Percentiles rank a stretch among this genome's conserved stretches.
Evolutionary conservation across 805 yeast species (phyloP).

Genomic region (Barnettozyma sucrosica): DNA sequence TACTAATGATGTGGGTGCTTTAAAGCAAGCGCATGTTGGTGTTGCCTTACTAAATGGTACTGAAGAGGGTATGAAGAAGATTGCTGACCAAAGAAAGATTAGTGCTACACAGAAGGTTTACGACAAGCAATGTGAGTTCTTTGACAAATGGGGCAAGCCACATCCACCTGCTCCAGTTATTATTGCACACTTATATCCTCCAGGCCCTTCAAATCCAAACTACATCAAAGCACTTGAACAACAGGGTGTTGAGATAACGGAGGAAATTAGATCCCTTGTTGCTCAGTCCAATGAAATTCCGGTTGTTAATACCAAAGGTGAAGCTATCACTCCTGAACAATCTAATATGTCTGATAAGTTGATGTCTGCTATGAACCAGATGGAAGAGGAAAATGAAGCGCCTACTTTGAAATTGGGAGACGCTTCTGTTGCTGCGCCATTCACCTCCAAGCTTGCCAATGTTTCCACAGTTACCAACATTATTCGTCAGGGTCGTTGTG

Average conservation of each 20-base stretch:
- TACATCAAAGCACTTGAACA: slow-evolving; percentile 81
- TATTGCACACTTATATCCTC: slow-evolving; percentile 96
- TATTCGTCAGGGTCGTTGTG: slow-evolving; percentile 97
- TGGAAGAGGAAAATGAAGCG: slow-evolving; percentile 68
- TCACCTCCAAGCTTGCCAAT: slow-evolving; percentile 88
- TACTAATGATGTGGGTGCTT: slow-evolving; percentile 99
- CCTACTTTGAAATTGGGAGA: slow-evolving; percentile 94
- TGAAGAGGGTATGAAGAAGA: slow-evolving; percentile 84
- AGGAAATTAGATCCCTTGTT: slow-evolving; percentile 60
- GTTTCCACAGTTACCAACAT: slow-evolving; percentile 91
- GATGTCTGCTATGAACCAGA: slow-evolving; percentile 47
- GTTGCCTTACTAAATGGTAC: slow-evolving; percentile 97
- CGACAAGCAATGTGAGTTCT: slow-evolving; percentile 74
- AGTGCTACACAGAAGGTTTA: slow-evolving; percentile 64
- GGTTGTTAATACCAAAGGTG: slow-evolving; percentile 28
- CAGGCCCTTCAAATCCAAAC: slow-evolving; percentile 87
- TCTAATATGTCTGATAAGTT: slow-evolving; percentile 57
- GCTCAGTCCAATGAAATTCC: slow-evolving; percentile 40
- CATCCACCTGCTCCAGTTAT: slow-evolving; percentile 74
- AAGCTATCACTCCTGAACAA: slow-evolving; percentile 31
- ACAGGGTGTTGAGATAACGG: slow-evolving; percentile 75
- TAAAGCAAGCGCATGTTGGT: slow-evolving; percentile 97
- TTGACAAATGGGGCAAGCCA: slow-evolving; percentile 78
- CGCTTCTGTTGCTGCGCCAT: slow-evolving; percentile 98
- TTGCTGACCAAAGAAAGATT: slow-evolving; percentile 71